These are phyloP conservation scores for Saposhnikovia divaricata DNA, from an alignment of 129 eudicot genomes.

Conservation along the genomic window DNA sequence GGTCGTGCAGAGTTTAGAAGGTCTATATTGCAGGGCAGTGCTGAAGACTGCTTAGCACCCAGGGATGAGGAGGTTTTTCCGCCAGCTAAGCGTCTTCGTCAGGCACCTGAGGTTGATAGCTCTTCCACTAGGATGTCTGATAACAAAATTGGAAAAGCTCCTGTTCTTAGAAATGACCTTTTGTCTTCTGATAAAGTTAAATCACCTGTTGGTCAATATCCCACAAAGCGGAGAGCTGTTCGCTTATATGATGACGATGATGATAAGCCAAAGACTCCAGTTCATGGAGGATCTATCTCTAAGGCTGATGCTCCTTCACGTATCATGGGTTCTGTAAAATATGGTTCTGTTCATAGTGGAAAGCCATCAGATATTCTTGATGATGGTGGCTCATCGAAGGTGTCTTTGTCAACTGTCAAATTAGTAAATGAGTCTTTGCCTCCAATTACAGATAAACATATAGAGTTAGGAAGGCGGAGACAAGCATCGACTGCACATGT, in stretches of 20 bases:
- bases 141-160: slow-evolving; percentile 25
- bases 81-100: slow-evolving; percentile 50
- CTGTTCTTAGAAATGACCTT: slow-evolving; percentile 24
- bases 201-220: slow-evolving; percentile 30
- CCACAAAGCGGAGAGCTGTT: slow-evolving; percentile 71
- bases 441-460: slow-evolving; percentile 30
- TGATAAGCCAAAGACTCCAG: slow-evolving; percentile 81
- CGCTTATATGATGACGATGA: slow-evolving; percentile 61
- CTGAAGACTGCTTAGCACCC: slow-evolving; percentile 25
- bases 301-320: slow-evolving; percentile 33
- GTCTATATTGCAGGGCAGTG: slow-evolving; percentile 22
- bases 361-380: slow-evolving; percentile 20
- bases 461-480: slow-evolving; percentile 25
- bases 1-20: slow-evolving; percentile 27
- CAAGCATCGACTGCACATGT: slow-evolving; percentile 8
- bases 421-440: slow-evolving; percentile 13
- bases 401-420: slow-evolving; percentile 19
- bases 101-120: slow-evolving; percentile 24
- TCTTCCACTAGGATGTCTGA: slow-evolving; percentile 32
- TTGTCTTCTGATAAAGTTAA: slow-evolving; percentile 27
- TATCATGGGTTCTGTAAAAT: slow-evolving; percentile 26
- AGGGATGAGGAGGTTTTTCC: slow-evolving; percentile 51
- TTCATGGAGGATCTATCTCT: slow-evolving; percentile 54
- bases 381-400: slow-evolving; percentile 26
- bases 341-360: slow-evolving; percentile 21